phyloP scores from a whole-genome alignment of 768 basidiomycete species.

The Kwoniella shandongensis region DNA sequence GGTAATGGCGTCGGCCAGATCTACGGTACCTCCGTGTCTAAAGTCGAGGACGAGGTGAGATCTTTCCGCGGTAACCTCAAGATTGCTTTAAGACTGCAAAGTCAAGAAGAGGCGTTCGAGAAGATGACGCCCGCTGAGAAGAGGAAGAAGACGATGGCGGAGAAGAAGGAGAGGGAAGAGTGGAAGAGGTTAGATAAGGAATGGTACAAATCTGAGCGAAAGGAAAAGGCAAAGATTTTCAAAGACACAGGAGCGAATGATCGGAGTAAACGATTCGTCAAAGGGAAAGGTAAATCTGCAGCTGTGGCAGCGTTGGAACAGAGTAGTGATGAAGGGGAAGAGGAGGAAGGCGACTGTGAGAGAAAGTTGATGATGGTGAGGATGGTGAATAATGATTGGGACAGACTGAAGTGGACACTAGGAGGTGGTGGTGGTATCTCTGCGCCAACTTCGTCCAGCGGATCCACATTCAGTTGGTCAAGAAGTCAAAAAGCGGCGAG shows the following conservation, averaged over 20 bases:
- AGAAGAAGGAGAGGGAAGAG: constrained; percentile 47
- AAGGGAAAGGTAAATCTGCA: no score
- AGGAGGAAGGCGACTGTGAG: constrained; percentile 17
- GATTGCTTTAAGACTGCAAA: constrained; percentile 25
- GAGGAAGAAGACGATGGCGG: constrained; percentile 58
- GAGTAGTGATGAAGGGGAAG: neutral
- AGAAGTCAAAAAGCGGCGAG: constrained; percentile 1
- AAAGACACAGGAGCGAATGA: constrained; percentile 17
- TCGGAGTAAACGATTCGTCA: constrained; percentile 18
- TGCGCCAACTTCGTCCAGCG: no score
- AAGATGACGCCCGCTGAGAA: constrained; percentile 3
- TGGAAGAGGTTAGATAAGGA: neutral
- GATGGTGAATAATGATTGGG: constrained; percentile 39
- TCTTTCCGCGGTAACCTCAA: constrained; percentile 19
- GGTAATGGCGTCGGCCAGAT: constrained; percentile 33
- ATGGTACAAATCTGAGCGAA: neutral
- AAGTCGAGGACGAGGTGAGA: constrained; percentile 19
- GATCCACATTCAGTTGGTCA: neutral
- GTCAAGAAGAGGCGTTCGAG: constrained; percentile 4
- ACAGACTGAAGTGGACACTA: constrained; percentile 25
- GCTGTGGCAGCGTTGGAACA: neutral
- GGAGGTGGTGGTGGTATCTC: no score
- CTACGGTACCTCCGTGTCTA: constrained; percentile 24
- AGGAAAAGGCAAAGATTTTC: neutral
- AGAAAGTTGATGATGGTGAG: constrained; percentile 38